Conservation (phyloP, 768 basidiomycete species). For the Stropharia rugosoannulata region DNA sequence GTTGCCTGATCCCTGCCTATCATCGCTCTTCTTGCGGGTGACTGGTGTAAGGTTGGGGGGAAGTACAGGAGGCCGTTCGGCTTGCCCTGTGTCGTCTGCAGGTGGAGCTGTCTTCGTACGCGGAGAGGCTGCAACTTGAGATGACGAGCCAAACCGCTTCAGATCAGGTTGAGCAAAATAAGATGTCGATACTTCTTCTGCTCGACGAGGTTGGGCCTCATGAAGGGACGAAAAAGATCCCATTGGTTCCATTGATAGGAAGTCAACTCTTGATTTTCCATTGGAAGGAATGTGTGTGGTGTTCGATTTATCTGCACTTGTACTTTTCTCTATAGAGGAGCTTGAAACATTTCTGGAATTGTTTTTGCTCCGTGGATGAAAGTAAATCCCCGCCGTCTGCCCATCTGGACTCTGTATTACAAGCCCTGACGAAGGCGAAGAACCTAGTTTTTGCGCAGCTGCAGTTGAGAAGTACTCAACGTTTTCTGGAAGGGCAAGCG, state of each 20-base stretch:
- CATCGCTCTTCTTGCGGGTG: conserved; percentile 13
- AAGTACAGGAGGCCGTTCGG: conserved; percentile 5
- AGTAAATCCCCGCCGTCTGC: conserved; percentile 93
- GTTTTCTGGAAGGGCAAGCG: conserved; percentile 65
- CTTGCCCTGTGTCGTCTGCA: conserved; percentile 2
- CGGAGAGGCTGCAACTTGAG: neutral
- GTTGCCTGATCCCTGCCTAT: conserved; percentile 9
- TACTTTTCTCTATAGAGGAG: conserved; percentile 47
- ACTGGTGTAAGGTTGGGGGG: conserved; percentile 12
- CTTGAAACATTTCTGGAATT: conserved; percentile 31
- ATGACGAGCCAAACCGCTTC: conserved; percentile 1
- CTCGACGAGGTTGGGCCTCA: conserved; percentile 13
- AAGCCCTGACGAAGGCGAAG: conserved; percentile 80
- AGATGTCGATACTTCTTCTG: neutral
- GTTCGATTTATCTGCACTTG: conserved; percentile 22
- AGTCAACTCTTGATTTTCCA: conserved; percentile 16
- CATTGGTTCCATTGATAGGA: neutral
- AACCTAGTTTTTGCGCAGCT: conserved; percentile 61
- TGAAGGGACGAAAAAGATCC: conserved; percentile 34
- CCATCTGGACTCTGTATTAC: conserved; percentile 94
- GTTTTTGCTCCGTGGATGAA: conserved; percentile 68
- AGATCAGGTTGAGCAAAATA: neutral
- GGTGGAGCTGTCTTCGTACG: neutral
- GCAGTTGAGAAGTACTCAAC: conserved; percentile 75
- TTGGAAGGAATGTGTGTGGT: conserved; percentile 25